A percentile compares a stretch with the other conserved stretches of the same genome.
Evolutionary conservation across 495 filamentous ascomycete genomes (phyloP).

Genomic region (Lasiosphaeriaceae sp.): DNA sequence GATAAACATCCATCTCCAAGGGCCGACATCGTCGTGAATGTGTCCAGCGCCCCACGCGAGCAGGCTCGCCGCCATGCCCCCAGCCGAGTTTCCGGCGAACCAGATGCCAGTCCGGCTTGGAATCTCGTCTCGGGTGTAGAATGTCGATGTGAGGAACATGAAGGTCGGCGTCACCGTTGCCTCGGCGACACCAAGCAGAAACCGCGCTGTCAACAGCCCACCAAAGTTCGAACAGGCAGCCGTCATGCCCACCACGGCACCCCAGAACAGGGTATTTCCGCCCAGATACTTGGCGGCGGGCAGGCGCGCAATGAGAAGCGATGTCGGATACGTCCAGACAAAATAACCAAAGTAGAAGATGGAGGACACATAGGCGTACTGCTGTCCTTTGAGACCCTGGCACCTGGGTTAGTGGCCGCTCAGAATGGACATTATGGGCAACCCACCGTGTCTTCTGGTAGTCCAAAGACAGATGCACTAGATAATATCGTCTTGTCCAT

Average conservation of each 20-base stretch:
- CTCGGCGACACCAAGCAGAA: slow-evolving; percentile 60
- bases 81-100: slow-evolving; percentile 59
- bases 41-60: slow-evolving; percentile 58
- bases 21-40: slow-evolving; percentile 52
- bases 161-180: slow-evolving; percentile 58
- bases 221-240: slow-evolving; percentile 66
- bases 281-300: slow-evolving; percentile 56
- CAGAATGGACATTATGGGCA: not conserved
- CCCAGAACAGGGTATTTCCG: slow-evolving; percentile 54
- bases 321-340: slow-evolving; percentile 32
- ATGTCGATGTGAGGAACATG: slow-evolving; percentile 49
- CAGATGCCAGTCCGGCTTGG: slow-evolving; percentile 60
- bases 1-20: slow-evolving; percentile 64
- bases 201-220: slow-evolving; percentile 54
- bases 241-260: slow-evolving; percentile 68
- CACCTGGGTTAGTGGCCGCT: not conserved
- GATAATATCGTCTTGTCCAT: slow-evolving; percentile 50
- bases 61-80: slow-evolving; percentile 59
- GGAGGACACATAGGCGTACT: slow-evolving; percentile 34
- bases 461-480: slow-evolving; percentile 35
- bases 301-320: slow-evolving; percentile 43
- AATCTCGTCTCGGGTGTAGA: slow-evolving; percentile 61
- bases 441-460: slow-evolving; percentile 8
- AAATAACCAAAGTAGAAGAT: slow-evolving; percentile 33
- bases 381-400: slow-evolving; percentile 27